Conservation (phyloP, 768 basidiomycete species). For the Tricholoma hemisulphureum region DNA sequence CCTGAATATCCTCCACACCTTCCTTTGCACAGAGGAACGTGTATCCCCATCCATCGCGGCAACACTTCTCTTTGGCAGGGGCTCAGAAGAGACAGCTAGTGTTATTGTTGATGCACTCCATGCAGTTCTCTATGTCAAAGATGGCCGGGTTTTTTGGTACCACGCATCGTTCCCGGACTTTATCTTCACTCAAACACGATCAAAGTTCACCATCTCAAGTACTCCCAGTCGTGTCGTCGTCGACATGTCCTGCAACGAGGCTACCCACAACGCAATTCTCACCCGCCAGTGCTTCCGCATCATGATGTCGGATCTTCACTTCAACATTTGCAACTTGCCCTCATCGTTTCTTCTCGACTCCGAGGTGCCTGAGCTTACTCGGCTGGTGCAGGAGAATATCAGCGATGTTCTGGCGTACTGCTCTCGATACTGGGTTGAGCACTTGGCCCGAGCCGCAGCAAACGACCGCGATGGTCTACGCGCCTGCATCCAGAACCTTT, state of each 20-base stretch:
- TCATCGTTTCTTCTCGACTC: constrained; percentile 17
- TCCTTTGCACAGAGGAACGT: constrained; percentile 20
- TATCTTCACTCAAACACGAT: too few species aligned
- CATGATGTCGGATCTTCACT: constrained; percentile 16
- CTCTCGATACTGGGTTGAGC: constrained; percentile 2
- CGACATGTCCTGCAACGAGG: constrained; percentile 11
- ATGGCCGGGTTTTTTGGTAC: constrained; percentile 16
- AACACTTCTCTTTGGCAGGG: constrained; percentile 2
- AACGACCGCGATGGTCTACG: neutral
- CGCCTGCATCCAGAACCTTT: constrained; percentile 7
- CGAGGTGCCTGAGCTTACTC: constrained; percentile 1
- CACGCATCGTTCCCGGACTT: constrained; percentile 24
- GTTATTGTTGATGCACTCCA: constrained; percentile 12
- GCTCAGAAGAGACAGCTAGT: neutral
- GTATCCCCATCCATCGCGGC: constrained; percentile 14
- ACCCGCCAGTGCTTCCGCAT: constrained; percentile 15
- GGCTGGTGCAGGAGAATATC: constrained; percentile 11
- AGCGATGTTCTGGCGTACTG: neutral
- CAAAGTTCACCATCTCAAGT: too few species aligned
- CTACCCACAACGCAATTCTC: constrained; percentile 11
- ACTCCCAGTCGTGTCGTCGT: constrained; percentile 1
- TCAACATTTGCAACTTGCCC: constrained; percentile 22
- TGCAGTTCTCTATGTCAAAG: constrained; percentile 20
- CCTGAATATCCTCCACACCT: constrained; percentile 18
- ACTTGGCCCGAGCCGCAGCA: neutral